A percentile compares a stretch with the other conserved stretches of the same genome.
Conservation (phyloP, 768 basidiomycete genomes). For the Boletus patriciae region DNA sequence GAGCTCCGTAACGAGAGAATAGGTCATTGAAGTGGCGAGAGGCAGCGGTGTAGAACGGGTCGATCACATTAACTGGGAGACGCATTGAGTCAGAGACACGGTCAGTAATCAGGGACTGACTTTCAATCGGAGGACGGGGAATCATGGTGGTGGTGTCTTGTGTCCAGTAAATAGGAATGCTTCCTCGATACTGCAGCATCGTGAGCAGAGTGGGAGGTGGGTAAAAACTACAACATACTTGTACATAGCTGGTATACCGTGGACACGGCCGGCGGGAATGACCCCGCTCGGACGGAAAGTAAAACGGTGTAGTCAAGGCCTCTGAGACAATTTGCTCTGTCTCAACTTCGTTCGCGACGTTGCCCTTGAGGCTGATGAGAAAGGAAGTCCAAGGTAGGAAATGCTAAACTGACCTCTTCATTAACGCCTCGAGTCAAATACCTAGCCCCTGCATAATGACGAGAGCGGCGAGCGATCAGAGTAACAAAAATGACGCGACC, state of each 20-base stretch:
- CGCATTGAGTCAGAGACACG: constrained; percentile 2
- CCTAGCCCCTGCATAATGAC: constrained; percentile 93
- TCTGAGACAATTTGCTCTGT: constrained; percentile 97
- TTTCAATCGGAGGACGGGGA: constrained; percentile 95
- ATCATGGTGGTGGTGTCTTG: constrained; percentile 89
- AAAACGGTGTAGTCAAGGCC: constrained; percentile 85
- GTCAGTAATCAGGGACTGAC: constrained; percentile 45
- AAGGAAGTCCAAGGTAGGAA: background rate
- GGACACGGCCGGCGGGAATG: constrained; percentile 65
- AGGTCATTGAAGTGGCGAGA: constrained; percentile 92
- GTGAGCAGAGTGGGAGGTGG: background rate
- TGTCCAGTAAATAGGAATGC: constrained; percentile 95
- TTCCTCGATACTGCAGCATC: constrained; percentile 73
- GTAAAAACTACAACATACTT: constrained; percentile 44
- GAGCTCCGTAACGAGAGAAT: constrained; percentile 84
- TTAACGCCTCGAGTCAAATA: constrained; percentile 95
- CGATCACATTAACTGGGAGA: constrained; percentile 77
- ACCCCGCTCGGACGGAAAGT: constrained; percentile 52
- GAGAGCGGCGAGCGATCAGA: constrained; percentile 90
- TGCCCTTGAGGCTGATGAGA: constrained; percentile 57
- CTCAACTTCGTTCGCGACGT: constrained; percentile 98
- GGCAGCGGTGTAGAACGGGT: constrained; percentile 93
- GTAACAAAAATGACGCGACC: constrained; percentile 91
- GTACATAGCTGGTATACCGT: constrained; percentile 93
- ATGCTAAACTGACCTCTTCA: constrained; percentile 59